phyloP scores from a whole-genome alignment of 495 filamentous ascomycete genomes.

The Aspergillus baeticus region DNA sequence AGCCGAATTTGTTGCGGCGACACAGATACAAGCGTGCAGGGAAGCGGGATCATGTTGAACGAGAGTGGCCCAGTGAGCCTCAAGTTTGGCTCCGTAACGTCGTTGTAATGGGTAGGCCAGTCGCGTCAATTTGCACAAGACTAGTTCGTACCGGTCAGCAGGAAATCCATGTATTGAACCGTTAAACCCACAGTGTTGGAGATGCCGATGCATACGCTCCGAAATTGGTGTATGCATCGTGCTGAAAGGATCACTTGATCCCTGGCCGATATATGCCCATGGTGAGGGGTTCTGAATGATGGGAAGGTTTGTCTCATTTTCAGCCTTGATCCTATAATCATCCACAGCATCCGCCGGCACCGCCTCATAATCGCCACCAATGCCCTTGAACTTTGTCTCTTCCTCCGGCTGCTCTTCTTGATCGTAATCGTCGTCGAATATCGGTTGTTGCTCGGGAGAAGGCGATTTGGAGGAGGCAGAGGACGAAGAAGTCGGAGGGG shows the following conservation, averaged over 20 bases:
- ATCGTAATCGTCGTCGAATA: slow-evolving; percentile 5
- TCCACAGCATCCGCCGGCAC: slow-evolving; percentile 11
- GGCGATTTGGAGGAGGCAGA: slow-evolving; percentile 7
- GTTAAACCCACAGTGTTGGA: slow-evolving; percentile 38
- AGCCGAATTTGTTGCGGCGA: slow-evolving; percentile 42
- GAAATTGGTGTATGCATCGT: slow-evolving; percentile 41
- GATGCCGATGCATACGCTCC: slow-evolving; percentile 43
- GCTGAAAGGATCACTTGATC: slow-evolving; percentile 42
- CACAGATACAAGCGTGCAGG: slow-evolving; percentile 44
- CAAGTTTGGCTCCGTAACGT: slow-evolving; percentile 37
- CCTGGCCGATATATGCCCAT: slow-evolving; percentile 32
- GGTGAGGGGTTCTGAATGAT: slow-evolving; percentile 16
- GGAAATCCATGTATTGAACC: background rate
- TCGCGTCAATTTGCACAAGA: slow-evolving; percentile 42
- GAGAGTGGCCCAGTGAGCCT: slow-evolving; percentile 41
- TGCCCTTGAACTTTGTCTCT: background rate
- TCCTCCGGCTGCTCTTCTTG: background rate
- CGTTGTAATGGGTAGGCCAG: slow-evolving; percentile 42
- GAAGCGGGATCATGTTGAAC: slow-evolving; percentile 41
- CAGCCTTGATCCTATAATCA: slow-evolving; percentile 11
- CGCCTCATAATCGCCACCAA: slow-evolving; percentile 15
- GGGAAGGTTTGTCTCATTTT: slow-evolving; percentile 15
- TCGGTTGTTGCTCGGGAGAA: slow-evolving; percentile 15
- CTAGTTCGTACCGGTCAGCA: slow-evolving; percentile 19
- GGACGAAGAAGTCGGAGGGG: background rate